phyloP scores from a whole-genome alignment of 2,329 filamentous ascomycete species.

The Colletotrichum caudatum region DNA sequence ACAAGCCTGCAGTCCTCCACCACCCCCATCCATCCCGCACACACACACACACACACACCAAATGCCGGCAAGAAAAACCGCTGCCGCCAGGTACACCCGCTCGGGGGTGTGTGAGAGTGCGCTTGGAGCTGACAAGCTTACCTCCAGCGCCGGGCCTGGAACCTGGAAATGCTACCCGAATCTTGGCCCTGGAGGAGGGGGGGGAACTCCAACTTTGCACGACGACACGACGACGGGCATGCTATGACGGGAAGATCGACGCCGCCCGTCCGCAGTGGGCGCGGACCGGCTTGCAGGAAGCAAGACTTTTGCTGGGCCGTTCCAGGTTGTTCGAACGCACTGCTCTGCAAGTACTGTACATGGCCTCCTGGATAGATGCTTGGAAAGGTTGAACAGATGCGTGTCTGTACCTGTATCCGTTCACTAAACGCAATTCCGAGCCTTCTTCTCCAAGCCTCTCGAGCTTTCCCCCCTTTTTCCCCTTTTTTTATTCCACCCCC shows the following conservation, averaged over 20 bases:
- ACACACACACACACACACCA: slow-evolving; percentile 10
- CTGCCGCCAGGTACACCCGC: slow-evolving; percentile 32
- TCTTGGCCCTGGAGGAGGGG: slow-evolving; percentile 1
- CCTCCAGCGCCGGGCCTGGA: slow-evolving; percentile 12
- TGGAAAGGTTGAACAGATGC: not conserved
- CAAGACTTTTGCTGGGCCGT: slow-evolving; percentile 1
- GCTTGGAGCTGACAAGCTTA: not conserved
- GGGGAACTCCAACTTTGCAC: slow-evolving; percentile 12
- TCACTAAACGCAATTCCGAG: not conserved
- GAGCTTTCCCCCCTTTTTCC: no score
- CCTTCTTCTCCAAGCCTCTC: not conserved
- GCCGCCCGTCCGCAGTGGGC: slow-evolving; percentile 10
- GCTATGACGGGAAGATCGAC: slow-evolving; percentile 23
- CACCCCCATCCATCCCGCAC: slow-evolving; percentile 21
- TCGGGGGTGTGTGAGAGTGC: not conserved
- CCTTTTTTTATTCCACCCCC: no score
- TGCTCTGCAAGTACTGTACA: not conserved
- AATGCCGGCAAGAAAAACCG: slow-evolving; percentile 33
- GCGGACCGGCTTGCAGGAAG: slow-evolving; percentile 9
- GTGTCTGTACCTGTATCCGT: no score
- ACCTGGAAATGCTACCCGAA: slow-evolving; percentile 21
- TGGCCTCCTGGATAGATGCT: slow-evolving; percentile 1
- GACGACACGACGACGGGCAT: slow-evolving; percentile 4
- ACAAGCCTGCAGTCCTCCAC: not conserved
- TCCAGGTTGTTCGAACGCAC: slow-evolving; percentile 19